Base-by-base conservation (phyloP, 2,329 filamentous ascomycete species). In the Tolypocladium paradoxum region DNA sequence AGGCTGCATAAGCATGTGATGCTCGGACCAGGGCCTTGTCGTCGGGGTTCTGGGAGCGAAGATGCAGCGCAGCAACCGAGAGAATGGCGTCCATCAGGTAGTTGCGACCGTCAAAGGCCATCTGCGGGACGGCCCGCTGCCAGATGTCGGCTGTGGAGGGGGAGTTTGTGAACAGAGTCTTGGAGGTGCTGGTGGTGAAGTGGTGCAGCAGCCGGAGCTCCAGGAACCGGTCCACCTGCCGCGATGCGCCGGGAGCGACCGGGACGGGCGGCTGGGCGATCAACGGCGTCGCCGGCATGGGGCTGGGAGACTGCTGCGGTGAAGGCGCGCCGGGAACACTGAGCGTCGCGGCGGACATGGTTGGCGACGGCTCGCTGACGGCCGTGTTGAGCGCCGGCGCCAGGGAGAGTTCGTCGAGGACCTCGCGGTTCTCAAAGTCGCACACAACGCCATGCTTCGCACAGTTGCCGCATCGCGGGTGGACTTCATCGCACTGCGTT, bases 401-500 rank as follows among this genome's bases (percentile, higher is more conserved):
- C 3, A 71, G 59, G 29, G 68, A 61, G 46, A 78, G 68, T 47
- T 76, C 71, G 51, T 75, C 71, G 54, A 73, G 65, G 54, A 76
- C 65, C 36, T 73, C 67, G 9, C 76, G 74, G 56, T 74, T 73
- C 59, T 83, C 79, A 61, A 85, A 86, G 64, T 86, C 83, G 68
- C 83, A 86, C 35, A 72, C 65, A 37, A 85, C 83, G 60, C 82
- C 83, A 67, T 86, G 83, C 62, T 85, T 86, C 53, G 76, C 69
- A 68, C 83, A 86, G 67, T 85, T 85, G 56, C 81, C 79, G 63
- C 83, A 86, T 54, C 76, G 70, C 9, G 83, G 83, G 61, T 85
- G 82, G 12, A 81, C 70, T 66, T 86, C 83, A 62, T 86, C 82
- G 68, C 83, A 86, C 79, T 82, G 56, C 49, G 43, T 11, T 46